These are phyloP conservation scores for Porphyrellus cyaneotinctus DNA, from an alignment of 768 basidiomycete genomes.

Conservation along the genomic window DNA sequence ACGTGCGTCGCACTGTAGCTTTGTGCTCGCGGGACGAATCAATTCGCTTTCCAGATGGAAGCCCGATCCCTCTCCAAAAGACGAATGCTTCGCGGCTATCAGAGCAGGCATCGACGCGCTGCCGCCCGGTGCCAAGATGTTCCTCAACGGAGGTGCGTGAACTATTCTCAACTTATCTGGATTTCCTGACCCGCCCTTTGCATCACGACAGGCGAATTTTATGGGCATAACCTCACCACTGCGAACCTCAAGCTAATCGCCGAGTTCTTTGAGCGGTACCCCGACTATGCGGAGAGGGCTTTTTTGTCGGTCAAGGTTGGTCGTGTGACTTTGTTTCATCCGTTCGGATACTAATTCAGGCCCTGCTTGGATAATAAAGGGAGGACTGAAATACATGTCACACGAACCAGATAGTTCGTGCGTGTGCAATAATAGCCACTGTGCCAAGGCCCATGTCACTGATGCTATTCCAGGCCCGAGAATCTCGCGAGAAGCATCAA, in stretches of 20 bases:
- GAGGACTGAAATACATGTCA: background rate
- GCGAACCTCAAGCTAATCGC: constrained; percentile 48
- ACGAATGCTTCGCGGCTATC: constrained; percentile 45
- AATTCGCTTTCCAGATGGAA: constrained; percentile 34
- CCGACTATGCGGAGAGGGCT: constrained; percentile 31
- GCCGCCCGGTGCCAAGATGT: constrained; percentile 42
- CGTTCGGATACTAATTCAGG: background rate
- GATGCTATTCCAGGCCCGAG: constrained; percentile 24
- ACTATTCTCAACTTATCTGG: no score
- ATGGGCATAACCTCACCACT: constrained; percentile 38
- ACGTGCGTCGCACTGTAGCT: constrained; percentile 32
- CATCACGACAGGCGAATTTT: constrained; percentile 47
- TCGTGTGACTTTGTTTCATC: background rate
- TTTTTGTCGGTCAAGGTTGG: constrained; percentile 35
- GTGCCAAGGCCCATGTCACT: no score
- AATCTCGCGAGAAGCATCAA: constrained; percentile 46
- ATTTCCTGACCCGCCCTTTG: background rate
- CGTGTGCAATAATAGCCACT: background rate
- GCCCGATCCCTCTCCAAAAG: constrained; percentile 46
- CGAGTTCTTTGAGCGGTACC: constrained; percentile 43
- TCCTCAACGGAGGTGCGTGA: constrained; percentile 46
- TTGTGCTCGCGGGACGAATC: background rate
- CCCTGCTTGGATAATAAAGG: background rate
- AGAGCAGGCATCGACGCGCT: constrained; percentile 42
- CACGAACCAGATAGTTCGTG: constrained; percentile 27